These are phyloP conservation scores for Septoria linicola DNA, from an alignment of 2,329 filamentous ascomycete genomes.

Conservation along the genomic window DNA sequence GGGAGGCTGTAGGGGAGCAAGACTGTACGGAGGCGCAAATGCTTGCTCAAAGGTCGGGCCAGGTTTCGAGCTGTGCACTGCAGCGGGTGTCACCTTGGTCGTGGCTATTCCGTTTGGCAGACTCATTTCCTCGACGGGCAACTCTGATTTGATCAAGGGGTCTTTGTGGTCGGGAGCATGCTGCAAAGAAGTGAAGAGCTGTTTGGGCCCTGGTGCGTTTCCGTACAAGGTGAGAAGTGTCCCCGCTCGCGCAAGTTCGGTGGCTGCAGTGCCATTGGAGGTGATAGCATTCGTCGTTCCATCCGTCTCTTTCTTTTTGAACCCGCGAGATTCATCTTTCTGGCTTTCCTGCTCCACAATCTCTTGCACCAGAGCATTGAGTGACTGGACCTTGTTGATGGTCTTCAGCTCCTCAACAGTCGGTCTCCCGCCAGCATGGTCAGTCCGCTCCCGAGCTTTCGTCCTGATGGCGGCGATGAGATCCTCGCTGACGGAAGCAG, in stretches of 20 bases:
- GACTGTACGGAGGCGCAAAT: constrained; percentile 65
- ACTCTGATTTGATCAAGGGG: constrained; percentile 33
- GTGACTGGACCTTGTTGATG: constrained; percentile 34
- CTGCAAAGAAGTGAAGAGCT: constrained; percentile 84
- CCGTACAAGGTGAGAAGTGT: constrained; percentile 75
- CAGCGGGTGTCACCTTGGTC: constrained; percentile 62
- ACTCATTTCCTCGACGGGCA: constrained; percentile 59
- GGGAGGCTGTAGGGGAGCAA: constrained; percentile 64
- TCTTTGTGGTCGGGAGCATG: constrained; percentile 18
- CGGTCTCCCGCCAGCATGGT: constrained; percentile 26
- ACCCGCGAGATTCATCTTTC: constrained; percentile 13
- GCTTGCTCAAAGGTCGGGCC: constrained; percentile 68
- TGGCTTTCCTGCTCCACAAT: constrained; percentile 33
- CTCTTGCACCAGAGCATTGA: constrained; percentile 33
- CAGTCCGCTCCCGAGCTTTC: constrained; percentile 30
- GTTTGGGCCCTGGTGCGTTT: constrained; percentile 69
- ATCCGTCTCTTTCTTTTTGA: constrained; percentile 24
- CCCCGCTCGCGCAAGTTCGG: constrained; percentile 42
- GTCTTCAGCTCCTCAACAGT: constrained; percentile 41
- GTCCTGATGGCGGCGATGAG: constrained; percentile 39
- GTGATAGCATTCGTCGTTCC: not conserved
- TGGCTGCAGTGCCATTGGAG: constrained; percentile 16
- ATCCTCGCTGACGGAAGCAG: constrained; percentile 41
- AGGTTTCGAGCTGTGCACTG: constrained; percentile 46
- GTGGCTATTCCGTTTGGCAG: constrained; percentile 74